phyloP scores from a whole-genome alignment of 2,329 filamentous ascomycete species.

The Cercospora zeae-maydis region DNA sequence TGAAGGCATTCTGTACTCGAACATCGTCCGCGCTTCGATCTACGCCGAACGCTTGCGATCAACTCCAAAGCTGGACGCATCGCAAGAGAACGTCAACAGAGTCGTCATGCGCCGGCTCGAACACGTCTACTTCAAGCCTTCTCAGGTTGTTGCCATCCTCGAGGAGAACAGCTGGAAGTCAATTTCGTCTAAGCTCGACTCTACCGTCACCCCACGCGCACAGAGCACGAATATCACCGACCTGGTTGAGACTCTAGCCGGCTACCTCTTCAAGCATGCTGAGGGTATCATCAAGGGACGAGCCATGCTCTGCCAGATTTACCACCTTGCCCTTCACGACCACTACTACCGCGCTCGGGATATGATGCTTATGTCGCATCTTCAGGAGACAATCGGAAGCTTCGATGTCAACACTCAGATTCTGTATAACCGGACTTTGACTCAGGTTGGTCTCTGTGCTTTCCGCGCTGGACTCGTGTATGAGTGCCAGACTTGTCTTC shows the following conservation, averaged over 20 bases:
- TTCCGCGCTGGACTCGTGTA: conserved; percentile 97
- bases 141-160: conserved; percentile 86
- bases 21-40: conserved; percentile 80
- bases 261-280: conserved; percentile 89
- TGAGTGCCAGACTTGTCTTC: conserved; percentile 93
- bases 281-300: conserved; percentile 94
- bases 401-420: conserved; percentile 98
- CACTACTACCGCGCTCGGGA: conserved; percentile 97
- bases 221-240: conserved; percentile 64
- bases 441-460: conserved; percentile 95
- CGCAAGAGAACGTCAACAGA: conserved; percentile 86
- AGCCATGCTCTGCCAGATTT: conserved; percentile 97
- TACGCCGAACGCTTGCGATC: conserved; percentile 82
- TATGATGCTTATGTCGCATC: conserved; percentile 99
- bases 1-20: conserved; percentile 85
- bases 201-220: conserved; percentile 71
- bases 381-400: conserved; percentile 93
- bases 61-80: conserved; percentile 64
- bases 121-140: conserved; percentile 98
- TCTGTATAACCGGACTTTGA: conserved; percentile 95
- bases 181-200: conserved; percentile 67
- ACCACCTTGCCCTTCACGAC: conserved; percentile 95
- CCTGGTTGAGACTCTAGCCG: conserved; percentile 84
- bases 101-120: conserved; percentile 91
- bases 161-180: conserved; percentile 92